These are phyloP conservation scores for Golubevia sp. DNA, from an alignment of 1,284 basidiomycete genomes.

Conservation along the genomic window DNA sequence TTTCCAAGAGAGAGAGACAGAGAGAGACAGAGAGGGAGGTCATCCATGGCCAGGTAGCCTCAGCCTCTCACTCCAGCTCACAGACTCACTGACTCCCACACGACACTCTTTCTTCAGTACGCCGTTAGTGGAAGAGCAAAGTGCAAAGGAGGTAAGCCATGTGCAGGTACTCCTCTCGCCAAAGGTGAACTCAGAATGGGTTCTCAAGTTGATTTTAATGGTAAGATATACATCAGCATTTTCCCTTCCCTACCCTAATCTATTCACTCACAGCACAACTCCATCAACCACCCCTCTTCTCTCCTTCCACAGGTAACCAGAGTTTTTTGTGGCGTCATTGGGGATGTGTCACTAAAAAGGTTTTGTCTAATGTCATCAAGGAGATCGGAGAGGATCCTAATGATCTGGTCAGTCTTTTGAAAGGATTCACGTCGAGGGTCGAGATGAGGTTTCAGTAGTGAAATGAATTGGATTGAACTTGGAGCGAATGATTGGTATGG, in stretches of 20 bases:
- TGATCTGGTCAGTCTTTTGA: constrained; percentile 16
- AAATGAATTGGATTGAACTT: background rate
- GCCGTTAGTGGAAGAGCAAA: constrained; percentile 68
- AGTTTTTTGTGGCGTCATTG: constrained; percentile 77
- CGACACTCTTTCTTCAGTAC: constrained; percentile 43
- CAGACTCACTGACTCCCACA: no score
- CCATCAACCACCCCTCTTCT: no score
- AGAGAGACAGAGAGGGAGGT: background rate
- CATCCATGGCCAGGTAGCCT: background rate
- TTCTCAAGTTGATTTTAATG: constrained; percentile 75
- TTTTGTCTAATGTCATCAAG: constrained; percentile 75
- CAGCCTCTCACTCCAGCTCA: constrained; percentile 19
- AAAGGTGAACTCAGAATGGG: constrained; percentile 79
- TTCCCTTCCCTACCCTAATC: no score
- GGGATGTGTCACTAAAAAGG: constrained; percentile 75
- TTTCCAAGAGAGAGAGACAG: background rate
- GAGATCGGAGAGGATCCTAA: constrained; percentile 66
- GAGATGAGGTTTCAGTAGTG: no score
- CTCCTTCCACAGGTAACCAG: constrained; percentile 1
- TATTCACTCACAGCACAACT: no score
- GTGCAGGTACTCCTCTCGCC: constrained; percentile 73
- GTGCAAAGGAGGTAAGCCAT: constrained; percentile 91
- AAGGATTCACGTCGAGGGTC: no score
- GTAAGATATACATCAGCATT: constrained; percentile 67
- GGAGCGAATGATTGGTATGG: no score